Percentiles rank a stretch among this genome's conserved stretches.
phyloP scores from a whole-genome alignment of 2,329 filamentous ascomycete genomes.

The Pyrenochaeta sp. region DNA sequence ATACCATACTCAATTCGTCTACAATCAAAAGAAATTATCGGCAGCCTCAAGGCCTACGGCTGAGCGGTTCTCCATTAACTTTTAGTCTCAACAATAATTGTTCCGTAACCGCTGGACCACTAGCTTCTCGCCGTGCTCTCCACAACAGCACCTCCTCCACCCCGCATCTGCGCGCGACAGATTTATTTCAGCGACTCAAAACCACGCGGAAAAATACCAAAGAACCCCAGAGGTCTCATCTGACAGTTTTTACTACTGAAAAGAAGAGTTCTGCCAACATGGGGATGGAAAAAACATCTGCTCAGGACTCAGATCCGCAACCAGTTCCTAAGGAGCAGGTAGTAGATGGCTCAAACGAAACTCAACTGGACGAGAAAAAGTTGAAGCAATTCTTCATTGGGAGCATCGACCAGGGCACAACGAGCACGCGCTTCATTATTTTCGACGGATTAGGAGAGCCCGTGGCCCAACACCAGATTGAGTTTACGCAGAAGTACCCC shows the following conservation, averaged over 20 bases:
- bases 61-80: not conserved
- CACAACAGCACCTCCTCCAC: slow-evolving; percentile 3
- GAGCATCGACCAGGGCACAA: slow-evolving; percentile 90
- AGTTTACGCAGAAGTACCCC: slow-evolving; percentile 85
- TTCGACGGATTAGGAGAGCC: slow-evolving; percentile 82
- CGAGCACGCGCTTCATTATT: slow-evolving; percentile 87
- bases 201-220: slow-evolving; percentile 23
- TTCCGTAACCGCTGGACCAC: slow-evolving; percentile 7
- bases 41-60: slow-evolving; percentile 5
- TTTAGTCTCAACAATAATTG: slow-evolving; percentile 10
- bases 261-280: slow-evolving; percentile 18
- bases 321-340: slow-evolving; percentile 43
- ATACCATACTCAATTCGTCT: slow-evolving; percentile 9
- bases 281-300: slow-evolving; percentile 39
- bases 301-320: slow-evolving; percentile 34
- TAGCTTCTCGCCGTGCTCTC: not conserved
- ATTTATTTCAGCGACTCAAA: slow-evolving; percentile 15
- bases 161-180: slow-evolving; percentile 19
- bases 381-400: slow-evolving; percentile 74
- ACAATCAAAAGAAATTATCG: slow-evolving; percentile 2
- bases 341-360: slow-evolving; percentile 22
- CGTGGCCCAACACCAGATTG: slow-evolving; percentile 83
- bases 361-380: slow-evolving; percentile 42
- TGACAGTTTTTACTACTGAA: slow-evolving; percentile 1
- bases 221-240: slow-evolving; percentile 7